A percentile compares a stretch with the other conserved stretches of the same genome.
Conservation (phyloP, 2,329 filamentous ascomycete species). For the Hypoxylon sp. region DNA sequence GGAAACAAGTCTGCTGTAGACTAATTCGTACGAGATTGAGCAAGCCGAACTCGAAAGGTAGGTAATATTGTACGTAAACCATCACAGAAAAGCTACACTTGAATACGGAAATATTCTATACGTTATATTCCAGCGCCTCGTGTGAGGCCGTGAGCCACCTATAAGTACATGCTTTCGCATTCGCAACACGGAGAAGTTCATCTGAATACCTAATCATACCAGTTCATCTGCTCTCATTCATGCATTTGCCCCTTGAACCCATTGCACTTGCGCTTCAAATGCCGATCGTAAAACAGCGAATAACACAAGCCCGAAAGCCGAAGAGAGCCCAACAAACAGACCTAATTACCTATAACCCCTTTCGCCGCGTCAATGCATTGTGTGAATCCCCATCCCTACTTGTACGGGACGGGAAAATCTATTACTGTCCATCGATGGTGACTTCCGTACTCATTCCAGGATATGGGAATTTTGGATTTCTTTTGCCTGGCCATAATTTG, state of each 20-base stretch:
- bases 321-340: conserved; percentile 4
- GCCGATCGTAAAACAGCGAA: conserved; percentile 25
- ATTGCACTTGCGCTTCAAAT: conserved; percentile 27
- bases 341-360: conserved; percentile 19
- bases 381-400: conserved; percentile 17
- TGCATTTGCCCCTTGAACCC: conserved; percentile 30
- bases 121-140: conserved; percentile 24
- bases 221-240: conserved; percentile 40
- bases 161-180: conserved; percentile 28
- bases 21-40: neutral
- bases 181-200: conserved; percentile 23
- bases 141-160: conserved; percentile 23
- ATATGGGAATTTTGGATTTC: conserved; percentile 5
- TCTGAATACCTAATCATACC: conserved; percentile 26
- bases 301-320: conserved; percentile 22
- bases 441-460: conserved; percentile 22
- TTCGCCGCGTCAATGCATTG: conserved; percentile 43
- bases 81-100: neutral
- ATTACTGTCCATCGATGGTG: conserved; percentile 8
- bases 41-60: neutral
- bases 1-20: neutral
- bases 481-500: neutral
- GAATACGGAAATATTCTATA: conserved; percentile 2
- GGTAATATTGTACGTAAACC: neutral
- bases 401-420: conserved; percentile 1